Evolutionary conservation across 2,329 filamentous ascomycete genomes (phyloP).

Genomic region (Cercospora sp.): DNA sequence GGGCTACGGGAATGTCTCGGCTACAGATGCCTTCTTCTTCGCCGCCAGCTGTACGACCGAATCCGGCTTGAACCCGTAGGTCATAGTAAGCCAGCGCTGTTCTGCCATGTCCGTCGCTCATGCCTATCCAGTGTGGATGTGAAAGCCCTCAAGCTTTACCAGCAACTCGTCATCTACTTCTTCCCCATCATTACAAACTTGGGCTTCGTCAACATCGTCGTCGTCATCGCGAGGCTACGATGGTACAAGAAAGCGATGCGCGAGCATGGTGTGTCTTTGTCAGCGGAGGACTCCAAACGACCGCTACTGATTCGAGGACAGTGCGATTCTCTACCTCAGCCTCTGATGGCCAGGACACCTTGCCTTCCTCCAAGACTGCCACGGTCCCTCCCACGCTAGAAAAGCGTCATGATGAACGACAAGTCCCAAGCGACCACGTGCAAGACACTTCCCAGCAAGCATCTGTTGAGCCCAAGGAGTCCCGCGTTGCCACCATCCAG

Average conservation of each 20-base stretch:
- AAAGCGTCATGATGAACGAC: not conserved
- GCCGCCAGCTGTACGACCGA: slow-evolving; percentile 53
- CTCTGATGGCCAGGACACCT: not conserved
- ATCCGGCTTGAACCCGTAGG: slow-evolving; percentile 54
- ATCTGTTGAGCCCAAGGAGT: not conserved
- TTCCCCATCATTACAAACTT: slow-evolving; percentile 52
- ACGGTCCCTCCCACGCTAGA: not conserved
- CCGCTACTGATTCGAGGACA: not conserved
- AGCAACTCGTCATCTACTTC: slow-evolving; percentile 55
- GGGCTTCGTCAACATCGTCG: slow-evolving; percentile 52
- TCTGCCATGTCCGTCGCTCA: not conserved
- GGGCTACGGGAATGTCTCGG: slow-evolving; percentile 44
- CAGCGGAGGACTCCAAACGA: not conserved
- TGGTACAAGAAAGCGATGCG: slow-evolving; percentile 52
- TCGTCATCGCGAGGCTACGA: slow-evolving; percentile 50
- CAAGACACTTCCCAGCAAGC: not conserved
- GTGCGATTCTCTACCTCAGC: not conserved
- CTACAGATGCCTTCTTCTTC: slow-evolving; percentile 54
- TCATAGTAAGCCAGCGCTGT: slow-evolving; percentile 3
- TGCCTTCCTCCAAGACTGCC: not conserved
- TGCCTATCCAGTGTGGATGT: slow-evolving; percentile 48
- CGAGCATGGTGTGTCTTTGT: not conserved
- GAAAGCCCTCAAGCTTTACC: slow-evolving; percentile 52
- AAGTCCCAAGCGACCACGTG: not conserved
- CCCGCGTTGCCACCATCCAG: not conserved